Evolutionary conservation across 768 basidiomycete species (phyloP).

Genomic region (Pisolithus orientalis): DNA sequence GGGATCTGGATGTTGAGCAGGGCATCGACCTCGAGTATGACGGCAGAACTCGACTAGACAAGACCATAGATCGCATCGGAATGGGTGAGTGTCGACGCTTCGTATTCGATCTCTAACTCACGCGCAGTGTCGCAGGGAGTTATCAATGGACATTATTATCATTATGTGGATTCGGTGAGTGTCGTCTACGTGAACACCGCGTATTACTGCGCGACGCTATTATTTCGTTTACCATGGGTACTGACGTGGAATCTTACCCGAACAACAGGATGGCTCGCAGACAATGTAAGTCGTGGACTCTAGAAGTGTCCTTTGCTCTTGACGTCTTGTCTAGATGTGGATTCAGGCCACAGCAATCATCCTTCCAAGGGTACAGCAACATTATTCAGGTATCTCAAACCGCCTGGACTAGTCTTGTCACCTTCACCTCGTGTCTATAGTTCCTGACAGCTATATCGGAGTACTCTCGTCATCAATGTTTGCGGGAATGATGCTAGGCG

Average conservation of each 20-base stretch:
- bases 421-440: conserved; percentile 31
- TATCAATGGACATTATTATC: conserved; percentile 82
- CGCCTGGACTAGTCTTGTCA: conserved; percentile 3
- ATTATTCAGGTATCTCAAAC: conserved; percentile 58
- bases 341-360: conserved; percentile 88
- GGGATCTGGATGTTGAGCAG: conserved; percentile 26
- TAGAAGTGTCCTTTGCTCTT: conserved; percentile 11
- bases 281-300: conserved; percentile 55
- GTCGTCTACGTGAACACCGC: neutral
- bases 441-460: conserved; percentile 74
- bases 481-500: conserved; percentile 96
- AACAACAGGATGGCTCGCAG: conserved; percentile 80
- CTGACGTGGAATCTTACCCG: conserved; percentile 1
- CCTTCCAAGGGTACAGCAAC: conserved; percentile 91
- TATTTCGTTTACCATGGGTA: neutral
- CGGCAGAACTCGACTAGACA: conserved; percentile 62
- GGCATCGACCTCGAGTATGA: conserved; percentile 29
- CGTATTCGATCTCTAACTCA: neutral
- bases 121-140: conserved; percentile 34
- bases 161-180: conserved; percentile 84
- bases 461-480: conserved; percentile 84
- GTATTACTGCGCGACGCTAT: neutral
- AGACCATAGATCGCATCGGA: conserved; percentile 84
- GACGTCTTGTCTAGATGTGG: conserved; percentile 68
- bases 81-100: conserved; percentile 51